phyloP scores from a whole-genome alignment of 495 filamentous ascomycete genomes.

The Cudoniella acicularis region DNA sequence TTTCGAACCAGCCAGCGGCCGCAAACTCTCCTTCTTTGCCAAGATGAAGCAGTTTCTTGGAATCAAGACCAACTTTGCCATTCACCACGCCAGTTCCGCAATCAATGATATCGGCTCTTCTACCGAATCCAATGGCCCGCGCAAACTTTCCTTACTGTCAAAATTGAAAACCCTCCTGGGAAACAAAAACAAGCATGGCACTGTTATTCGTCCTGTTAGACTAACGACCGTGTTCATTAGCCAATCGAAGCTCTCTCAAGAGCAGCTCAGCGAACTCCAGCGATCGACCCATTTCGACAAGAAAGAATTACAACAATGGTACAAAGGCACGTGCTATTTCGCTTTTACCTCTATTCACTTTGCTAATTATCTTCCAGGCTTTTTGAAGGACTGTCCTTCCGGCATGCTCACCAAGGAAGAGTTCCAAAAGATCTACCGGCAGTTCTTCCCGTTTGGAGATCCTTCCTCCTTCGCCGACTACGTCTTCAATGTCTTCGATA shows the following conservation, averaged over 20 bases:
- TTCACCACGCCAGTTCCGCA: too few species aligned
- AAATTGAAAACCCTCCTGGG: not conserved
- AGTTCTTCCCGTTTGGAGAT: conserved; percentile 99
- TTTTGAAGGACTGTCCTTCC: conserved; percentile 95
- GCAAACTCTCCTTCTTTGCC: too few species aligned
- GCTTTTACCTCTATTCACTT: not conserved
- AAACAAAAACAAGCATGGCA: too few species aligned
- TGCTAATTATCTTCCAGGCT: conserved; percentile 54
- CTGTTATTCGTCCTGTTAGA: too few species aligned
- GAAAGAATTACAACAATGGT: conserved; percentile 99
- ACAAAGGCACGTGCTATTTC: conserved; percentile 69
- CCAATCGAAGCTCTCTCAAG: conserved; percentile 91
- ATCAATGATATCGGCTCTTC: too few species aligned
- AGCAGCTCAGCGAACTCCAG: conserved; percentile 92
- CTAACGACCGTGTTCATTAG: conserved; percentile 36
- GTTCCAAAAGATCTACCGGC: conserved; percentile 98
- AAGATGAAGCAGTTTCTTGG: too few species aligned
- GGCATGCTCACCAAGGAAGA: conserved; percentile 96
- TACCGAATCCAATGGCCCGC: too few species aligned
- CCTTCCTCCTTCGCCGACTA: conserved; percentile 97
- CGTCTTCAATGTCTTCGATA: conserved; percentile 98
- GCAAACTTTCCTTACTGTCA: too few species aligned
- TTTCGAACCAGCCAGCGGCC: too few species aligned
- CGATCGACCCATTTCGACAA: conserved; percentile 98
- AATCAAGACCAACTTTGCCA: too few species aligned